Base-by-base conservation (phyloP, 768 basidiomycete species). In the Rhizopogon salebrosus region DNA sequence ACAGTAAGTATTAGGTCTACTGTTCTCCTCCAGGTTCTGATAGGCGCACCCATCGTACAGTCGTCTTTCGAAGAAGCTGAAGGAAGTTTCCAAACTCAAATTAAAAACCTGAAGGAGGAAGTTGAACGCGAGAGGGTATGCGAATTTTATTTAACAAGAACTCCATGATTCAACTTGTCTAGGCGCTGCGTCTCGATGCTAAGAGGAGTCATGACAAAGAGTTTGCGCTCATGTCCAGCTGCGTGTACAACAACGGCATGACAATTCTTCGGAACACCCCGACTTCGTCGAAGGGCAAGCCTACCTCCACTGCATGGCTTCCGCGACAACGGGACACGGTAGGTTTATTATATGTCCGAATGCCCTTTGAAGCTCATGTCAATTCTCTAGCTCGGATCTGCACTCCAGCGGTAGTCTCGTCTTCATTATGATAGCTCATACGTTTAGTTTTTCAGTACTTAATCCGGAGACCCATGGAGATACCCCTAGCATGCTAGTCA, bases 211-310 rank as follows among this genome's bases (percentile, higher is more conserved):
- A 92, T 64, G 77, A 79, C 43, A 73, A 78, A 46, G 93, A 98
- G 64, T 89, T 92, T 59, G 80, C 85, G 57, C 76, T 92, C 52
- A 88, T 97, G 84, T 71, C 92, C 20, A 79, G 85, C 51, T 81
- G 83, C 4, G 75, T 92, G 55, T 90, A 92, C 64, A 75, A 74
- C 37, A 70, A 82, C 39, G 88, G 90, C 10, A 83, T 88, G 77
- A 74, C 76, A 48, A 79, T 73, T 18, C 71, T 79, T 38, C 78
- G 87, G 53, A 76, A 79, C 38, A 86, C 88, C 60, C 69, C 91
- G 9, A 73, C 76, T 22, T 72, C 72, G 27, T 75, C 75, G 59
- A 74, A 70, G 58, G 63, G 60, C 39, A 72, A 72, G 49, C 69
- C 73, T 35, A 75, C 79, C 40, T 81, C 87, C 20, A 76, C 73